Evolutionary conservation across 2,329 filamentous ascomycete genomes (phyloP).

Genomic region (Cercospora sp.): DNA sequence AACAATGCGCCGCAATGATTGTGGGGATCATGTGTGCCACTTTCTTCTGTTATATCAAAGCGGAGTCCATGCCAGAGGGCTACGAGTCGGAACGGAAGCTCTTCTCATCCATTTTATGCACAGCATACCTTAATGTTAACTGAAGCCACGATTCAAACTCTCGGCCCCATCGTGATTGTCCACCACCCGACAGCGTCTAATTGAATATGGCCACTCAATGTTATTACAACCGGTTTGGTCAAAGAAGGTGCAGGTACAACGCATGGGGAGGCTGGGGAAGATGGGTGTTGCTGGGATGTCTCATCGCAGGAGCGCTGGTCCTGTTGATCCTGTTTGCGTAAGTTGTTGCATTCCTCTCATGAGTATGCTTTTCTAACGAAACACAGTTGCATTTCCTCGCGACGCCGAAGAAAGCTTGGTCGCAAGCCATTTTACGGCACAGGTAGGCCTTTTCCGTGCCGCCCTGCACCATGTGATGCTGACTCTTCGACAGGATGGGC

Average conservation of each 20-base stretch:
- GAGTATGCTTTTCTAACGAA: constrained; percentile 1
- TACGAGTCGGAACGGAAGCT: not conserved
- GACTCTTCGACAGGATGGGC: constrained; percentile 18
- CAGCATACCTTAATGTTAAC: not conserved
- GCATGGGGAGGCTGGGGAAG: constrained; percentile 22
- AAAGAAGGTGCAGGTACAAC: not conserved
- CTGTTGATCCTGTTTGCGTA: constrained; percentile 22
- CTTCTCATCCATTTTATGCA: not conserved
- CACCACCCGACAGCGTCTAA: constrained; percentile 5
- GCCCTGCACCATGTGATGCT: not conserved
- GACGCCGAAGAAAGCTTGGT: constrained; percentile 19
- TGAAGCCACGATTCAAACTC: not conserved
- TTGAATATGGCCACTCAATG: constrained; percentile 10
- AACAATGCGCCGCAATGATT: constrained; percentile 5
- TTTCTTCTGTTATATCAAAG: constrained; percentile 7
- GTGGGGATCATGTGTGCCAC: constrained; percentile 6
- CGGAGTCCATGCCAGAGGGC: not conserved
- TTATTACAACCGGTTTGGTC: constrained; percentile 15
- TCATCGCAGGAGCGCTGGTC: constrained; percentile 18
- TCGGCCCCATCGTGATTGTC: constrained; percentile 12
- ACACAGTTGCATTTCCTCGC: constrained; percentile 19
- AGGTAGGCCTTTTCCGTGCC: not conserved
- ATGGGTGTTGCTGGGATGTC: constrained; percentile 23
- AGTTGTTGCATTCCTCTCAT: not conserved
- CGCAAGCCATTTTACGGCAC: constrained; percentile 22